A percentile compares a stretch with the other conserved stretches of the same genome.
These are phyloP conservation scores for Thuidium tamariscinum DNA, from an alignment of 225 moss, liverwort and hornwort genomes.

Conservation along the genomic window DNA sequence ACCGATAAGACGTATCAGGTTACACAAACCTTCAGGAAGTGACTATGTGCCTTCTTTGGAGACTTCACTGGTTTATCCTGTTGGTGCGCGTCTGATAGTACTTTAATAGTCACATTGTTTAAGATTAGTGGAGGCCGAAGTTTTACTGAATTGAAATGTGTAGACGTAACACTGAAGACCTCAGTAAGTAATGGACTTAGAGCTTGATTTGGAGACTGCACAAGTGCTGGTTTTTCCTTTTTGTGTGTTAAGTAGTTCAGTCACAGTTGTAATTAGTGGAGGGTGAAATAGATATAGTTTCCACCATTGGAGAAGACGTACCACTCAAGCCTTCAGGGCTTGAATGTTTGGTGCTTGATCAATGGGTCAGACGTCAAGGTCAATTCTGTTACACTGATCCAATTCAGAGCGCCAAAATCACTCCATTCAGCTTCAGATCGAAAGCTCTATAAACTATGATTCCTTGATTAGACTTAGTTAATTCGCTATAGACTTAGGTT, in stretches of 20 bases:
- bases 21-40: background rate
- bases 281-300: background rate
- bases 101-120: background rate
- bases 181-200: background rate
- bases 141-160: background rate
- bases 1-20: no score
- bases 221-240: background rate
- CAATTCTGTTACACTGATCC: background rate
- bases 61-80: background rate
- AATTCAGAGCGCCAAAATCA: background rate
- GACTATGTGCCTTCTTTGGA: background rate
- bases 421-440: no score
- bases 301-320: background rate
- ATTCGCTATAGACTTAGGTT: background rate
- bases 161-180: background rate
- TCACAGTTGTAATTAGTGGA: background rate
- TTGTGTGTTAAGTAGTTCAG: background rate
- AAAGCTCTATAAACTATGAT: background rate
- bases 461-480: no score
- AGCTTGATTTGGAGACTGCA: background rate
- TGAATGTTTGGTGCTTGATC: background rate
- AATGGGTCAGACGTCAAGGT: background rate
- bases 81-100: background rate
- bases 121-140: background rate
- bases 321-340: no score